These are phyloP conservation scores for Lathyrus oleraceus DNA, from an alignment of 306 rosid genomes.

Conservation along the genomic window DNA sequence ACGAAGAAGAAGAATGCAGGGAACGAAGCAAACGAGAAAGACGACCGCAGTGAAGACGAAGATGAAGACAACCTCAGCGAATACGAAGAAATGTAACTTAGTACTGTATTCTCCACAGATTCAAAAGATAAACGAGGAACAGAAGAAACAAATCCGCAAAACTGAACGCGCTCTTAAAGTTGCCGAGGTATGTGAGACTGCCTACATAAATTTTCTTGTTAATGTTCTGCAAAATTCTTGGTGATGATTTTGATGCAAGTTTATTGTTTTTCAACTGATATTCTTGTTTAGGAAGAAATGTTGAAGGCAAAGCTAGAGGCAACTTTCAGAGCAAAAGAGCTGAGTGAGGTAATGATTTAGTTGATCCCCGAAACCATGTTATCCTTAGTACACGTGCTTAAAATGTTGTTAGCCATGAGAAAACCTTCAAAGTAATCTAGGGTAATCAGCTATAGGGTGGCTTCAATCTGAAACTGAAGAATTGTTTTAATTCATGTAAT, in stretches of 20 bases:
- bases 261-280: background rate
- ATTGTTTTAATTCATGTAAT: background rate
- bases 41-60: too few species aligned
- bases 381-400: constrained; percentile 12
- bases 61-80: too few species aligned
- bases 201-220: constrained; percentile 27
- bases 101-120: constrained; percentile 50
- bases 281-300: constrained; percentile 77
- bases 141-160: constrained; percentile 62
- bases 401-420: constrained; percentile 18
- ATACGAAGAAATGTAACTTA: constrained; percentile 35
- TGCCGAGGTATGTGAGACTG: constrained; percentile 85
- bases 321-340: constrained; percentile 57
- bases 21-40: too few species aligned
- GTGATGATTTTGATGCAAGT: constrained; percentile 35
- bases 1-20: too few species aligned
- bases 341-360: constrained; percentile 59
- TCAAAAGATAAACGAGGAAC: constrained; percentile 73
- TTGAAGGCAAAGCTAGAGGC: constrained; percentile 82
- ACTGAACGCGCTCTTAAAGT: constrained; percentile 86
- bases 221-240: constrained; percentile 35
- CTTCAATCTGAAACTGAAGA: background rate
- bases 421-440: background rate
- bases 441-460: background rate
- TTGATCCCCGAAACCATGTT: constrained; percentile 21